phyloP scores from a whole-genome alignment of 169 alveolate genomes.

The Cystoisospora suis region DNA sequence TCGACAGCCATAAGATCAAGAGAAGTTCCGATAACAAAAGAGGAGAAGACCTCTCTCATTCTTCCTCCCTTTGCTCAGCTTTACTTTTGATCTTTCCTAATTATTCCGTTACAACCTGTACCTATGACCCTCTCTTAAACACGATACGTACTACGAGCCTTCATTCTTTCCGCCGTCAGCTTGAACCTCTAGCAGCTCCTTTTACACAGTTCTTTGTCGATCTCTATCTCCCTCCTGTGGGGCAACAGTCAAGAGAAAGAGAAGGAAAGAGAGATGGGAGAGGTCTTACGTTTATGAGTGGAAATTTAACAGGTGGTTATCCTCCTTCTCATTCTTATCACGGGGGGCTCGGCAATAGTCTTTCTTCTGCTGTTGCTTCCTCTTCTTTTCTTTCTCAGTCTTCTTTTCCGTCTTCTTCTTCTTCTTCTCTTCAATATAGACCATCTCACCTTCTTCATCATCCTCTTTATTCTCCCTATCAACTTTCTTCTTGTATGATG shows the following conservation, averaged over 20 bases:
- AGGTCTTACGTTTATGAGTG: too few relatives aligned
- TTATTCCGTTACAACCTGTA: neutral
- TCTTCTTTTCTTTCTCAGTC: too few relatives aligned
- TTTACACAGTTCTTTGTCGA: neutral
- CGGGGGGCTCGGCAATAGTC: too few relatives aligned
- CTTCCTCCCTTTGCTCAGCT: neutral
- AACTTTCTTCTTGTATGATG: too few relatives aligned
- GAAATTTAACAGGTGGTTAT: too few relatives aligned
- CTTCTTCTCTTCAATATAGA: too few relatives aligned
- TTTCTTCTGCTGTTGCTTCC: too few relatives aligned
- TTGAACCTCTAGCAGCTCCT: slow-evolving; percentile 4
- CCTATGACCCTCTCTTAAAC: slow-evolving; percentile 7
- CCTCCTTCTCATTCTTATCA: too few relatives aligned
- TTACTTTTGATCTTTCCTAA: slow-evolving; percentile 5
- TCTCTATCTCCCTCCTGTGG: neutral
- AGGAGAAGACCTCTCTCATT: neutral
- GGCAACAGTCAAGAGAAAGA: neutral
- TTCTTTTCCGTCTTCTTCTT: too few relatives aligned
- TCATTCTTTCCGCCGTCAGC: neutral
- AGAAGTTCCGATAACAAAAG: neutral
- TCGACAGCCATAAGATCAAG: neutral
- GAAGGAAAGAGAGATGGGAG: neutral
- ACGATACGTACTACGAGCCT: neutral
- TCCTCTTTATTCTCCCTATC: too few relatives aligned
- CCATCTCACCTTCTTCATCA: too few relatives aligned